phyloP scores from a whole-genome alignment of 2,329 filamentous ascomycete genomes.

The Claviceps monticola region DNA sequence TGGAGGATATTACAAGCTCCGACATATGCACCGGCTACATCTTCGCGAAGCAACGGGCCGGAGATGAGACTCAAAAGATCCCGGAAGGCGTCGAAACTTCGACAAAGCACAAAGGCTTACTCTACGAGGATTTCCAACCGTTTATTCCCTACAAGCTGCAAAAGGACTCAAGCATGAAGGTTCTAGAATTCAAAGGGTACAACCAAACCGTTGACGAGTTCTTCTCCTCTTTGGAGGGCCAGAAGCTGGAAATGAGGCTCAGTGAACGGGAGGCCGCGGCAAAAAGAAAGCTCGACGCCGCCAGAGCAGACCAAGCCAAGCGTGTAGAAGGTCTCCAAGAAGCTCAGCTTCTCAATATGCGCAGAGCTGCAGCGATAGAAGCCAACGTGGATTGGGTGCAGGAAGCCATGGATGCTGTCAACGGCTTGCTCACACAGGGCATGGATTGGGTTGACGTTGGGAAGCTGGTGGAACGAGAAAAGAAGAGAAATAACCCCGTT shows the following conservation, averaged over 20 bases:
- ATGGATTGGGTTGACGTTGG: constrained; percentile 97
- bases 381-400: constrained; percentile 84
- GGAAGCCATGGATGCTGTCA: constrained; percentile 85
- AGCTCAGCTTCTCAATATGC: constrained; percentile 67
- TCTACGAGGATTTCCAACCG: constrained; percentile 93
- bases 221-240: constrained; percentile 86
- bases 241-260: constrained; percentile 74
- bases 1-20: constrained; percentile 53
- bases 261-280: constrained; percentile 71
- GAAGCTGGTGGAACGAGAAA: constrained; percentile 76
- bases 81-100: constrained; percentile 19
- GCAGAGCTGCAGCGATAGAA: constrained; percentile 81
- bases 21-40: constrained; percentile 71
- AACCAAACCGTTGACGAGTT: constrained; percentile 94
- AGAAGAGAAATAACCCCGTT: constrained; percentile 67
- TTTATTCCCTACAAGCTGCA: constrained; percentile 75
- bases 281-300: constrained; percentile 73
- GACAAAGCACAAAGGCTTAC: constrained; percentile 32
- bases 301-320: constrained; percentile 69
- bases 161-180: constrained; percentile 46
- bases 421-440: constrained; percentile 77
- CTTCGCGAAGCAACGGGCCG: constrained; percentile 50
- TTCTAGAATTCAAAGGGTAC: constrained; percentile 71
- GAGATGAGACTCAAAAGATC: constrained; percentile 1
- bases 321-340: constrained; percentile 73